Conservation (phyloP, 2,329 filamentous ascomycete species). For the Fusarium papillatum region DNA sequence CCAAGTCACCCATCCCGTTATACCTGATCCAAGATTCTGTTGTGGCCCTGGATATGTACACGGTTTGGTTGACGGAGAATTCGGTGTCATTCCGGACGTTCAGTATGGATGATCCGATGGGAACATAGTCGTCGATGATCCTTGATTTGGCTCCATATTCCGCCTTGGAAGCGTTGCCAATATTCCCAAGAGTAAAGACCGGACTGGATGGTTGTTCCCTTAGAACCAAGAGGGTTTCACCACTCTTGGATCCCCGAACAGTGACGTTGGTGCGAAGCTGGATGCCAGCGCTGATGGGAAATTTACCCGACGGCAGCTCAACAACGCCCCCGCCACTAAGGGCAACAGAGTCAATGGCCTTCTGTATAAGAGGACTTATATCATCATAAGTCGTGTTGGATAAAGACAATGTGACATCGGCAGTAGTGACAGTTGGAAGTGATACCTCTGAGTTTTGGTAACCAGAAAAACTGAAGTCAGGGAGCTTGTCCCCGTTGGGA, state of each 20-base stretch:
- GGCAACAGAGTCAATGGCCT: conserved; percentile 26
- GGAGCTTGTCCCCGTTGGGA: conserved; percentile 25
- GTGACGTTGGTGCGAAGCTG: conserved; percentile 11
- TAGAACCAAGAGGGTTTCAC: conserved; percentile 12
- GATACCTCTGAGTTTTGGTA: conserved; percentile 34
- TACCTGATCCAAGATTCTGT: conserved; percentile 28
- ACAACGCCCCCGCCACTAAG: conserved; percentile 29
- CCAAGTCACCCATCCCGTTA: conserved; percentile 33
- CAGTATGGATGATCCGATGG: conserved; percentile 22
- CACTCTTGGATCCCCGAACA: conserved; percentile 4
- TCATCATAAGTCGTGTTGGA: conserved; percentile 5
- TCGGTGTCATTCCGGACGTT: background rate
- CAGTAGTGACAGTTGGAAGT: background rate
- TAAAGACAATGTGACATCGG: background rate
- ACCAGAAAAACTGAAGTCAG: conserved; percentile 39
- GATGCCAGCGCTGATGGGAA: conserved; percentile 23
- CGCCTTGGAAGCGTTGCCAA: background rate
- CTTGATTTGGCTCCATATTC: conserved; percentile 6
- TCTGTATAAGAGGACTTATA: conserved; percentile 21
- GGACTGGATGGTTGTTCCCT: background rate
- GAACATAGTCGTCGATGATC: conserved; percentile 35
- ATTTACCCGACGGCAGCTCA: conserved; percentile 16
- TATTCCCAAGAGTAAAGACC: conserved; percentile 30
- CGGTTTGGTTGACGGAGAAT: conserved; percentile 19
- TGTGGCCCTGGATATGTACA: conserved; percentile 24